Percentiles rank a stretch among this genome's conserved stretches.
Evolutionary conservation across 225 moss, liverwort and hornwort genomes (phyloP).

Genomic region (Pseudisothecium myosuroides): DNA sequence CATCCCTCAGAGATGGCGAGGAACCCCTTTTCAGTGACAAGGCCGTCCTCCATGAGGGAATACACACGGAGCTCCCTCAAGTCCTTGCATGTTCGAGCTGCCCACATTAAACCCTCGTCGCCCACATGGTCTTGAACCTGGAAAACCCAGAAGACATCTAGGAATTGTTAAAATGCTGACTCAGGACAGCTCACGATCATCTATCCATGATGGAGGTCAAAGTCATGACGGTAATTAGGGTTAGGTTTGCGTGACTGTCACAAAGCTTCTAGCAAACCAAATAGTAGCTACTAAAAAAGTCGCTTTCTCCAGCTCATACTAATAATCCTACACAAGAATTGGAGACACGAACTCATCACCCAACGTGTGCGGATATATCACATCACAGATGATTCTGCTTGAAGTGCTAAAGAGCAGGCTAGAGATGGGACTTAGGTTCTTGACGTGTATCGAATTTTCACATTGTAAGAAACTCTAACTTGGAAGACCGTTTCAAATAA

Average conservation of each 20-base stretch:
- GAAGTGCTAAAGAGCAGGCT: background rate
- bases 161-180: background rate
- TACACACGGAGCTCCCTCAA: conserved; percentile 74
- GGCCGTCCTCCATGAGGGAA: conserved; percentile 40
- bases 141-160: background rate
- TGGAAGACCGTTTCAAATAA: background rate
- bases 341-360: background rate
- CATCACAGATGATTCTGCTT: background rate
- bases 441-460: background rate
- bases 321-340: background rate
- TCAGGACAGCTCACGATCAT: background rate
- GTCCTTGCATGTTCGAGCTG: conserved; percentile 55
- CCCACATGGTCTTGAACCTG: conserved; percentile 91
- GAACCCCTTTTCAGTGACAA: conserved; percentile 61
- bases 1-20: conserved; percentile 78
- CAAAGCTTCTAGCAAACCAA: background rate
- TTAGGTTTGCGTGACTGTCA: background rate
- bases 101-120: conserved; percentile 58
- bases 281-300: background rate
- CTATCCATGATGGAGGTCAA: background rate
- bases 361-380: background rate
- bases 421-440: background rate
- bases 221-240: background rate
- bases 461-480: background rate
- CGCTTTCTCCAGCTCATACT: background rate